These are phyloP conservation scores for Afroboletus lepidellus DNA, from an alignment of 1,284 basidiomycete species.

Conservation along the genomic window DNA sequence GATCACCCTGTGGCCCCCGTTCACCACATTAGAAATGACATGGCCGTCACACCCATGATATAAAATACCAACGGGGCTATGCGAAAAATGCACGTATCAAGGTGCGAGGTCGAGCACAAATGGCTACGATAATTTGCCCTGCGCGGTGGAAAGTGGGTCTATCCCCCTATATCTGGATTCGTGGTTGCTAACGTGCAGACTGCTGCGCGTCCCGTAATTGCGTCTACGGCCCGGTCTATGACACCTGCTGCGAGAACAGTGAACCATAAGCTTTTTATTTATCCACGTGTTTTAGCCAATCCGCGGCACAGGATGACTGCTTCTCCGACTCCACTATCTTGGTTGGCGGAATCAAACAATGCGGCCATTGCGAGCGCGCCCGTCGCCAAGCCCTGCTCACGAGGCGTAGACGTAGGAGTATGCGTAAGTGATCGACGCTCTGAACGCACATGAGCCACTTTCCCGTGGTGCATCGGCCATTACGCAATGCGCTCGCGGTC, in stretches of 20 bases:
- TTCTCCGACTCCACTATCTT: constrained; percentile 3
- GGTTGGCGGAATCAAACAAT: not conserved
- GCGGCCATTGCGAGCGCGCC: constrained; percentile 1
- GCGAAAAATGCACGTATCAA: too few species aligned
- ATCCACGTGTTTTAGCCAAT: not conserved
- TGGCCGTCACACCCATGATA: constrained; percentile 2
- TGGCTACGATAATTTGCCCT: constrained; percentile 1
- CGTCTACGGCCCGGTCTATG: not conserved
- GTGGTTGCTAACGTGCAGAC: not conserved
- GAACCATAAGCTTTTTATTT: not conserved
- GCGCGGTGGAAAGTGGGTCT: constrained; percentile 6
- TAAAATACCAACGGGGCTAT: too few species aligned
- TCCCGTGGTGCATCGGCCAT: not conserved
- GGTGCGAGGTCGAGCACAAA: not conserved
- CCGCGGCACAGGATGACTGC: not conserved
- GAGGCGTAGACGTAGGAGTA: not conserved
- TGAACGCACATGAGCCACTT: not conserved
- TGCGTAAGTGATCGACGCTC: constrained; percentile 2
- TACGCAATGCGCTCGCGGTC: not conserved
- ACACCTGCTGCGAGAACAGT: not conserved
- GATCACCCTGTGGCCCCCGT: not conserved
- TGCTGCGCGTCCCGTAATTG: not conserved
- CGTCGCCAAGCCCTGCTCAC: not conserved
- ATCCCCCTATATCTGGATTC: not conserved
- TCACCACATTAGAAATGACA: too few species aligned